A percentile compares a stretch with the other conserved stretches of the same genome.
Evolutionary conservation across 176 grass and related monocot species (phyloP).

Genomic region (Urochloa ruziziensis): DNA sequence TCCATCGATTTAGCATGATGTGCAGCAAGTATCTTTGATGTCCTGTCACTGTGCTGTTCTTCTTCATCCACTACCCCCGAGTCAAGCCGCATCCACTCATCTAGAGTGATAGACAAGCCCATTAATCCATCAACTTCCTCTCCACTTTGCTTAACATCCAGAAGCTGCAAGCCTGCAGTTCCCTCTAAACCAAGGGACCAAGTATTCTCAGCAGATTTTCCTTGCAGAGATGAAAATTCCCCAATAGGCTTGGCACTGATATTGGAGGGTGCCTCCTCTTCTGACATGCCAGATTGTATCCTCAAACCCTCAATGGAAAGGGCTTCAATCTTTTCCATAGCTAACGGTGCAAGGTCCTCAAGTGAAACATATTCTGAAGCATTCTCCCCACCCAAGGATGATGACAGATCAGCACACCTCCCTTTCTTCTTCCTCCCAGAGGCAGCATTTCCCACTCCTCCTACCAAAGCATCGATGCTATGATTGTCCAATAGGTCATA

Average conservation of each 20-base stretch:
- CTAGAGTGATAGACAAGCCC: slow-evolving; percentile 85
- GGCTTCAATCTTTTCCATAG: slow-evolving; percentile 99
- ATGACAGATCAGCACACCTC: slow-evolving; percentile 39
- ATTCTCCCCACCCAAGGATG: slow-evolving; percentile 42
- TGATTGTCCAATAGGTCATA: slow-evolving; percentile 53
- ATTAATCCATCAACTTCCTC: slow-evolving; percentile 90
- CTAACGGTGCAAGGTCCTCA: slow-evolving; percentile 92
- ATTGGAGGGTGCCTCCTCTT: slow-evolving; percentile 89
- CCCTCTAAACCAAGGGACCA: slow-evolving; percentile 82
- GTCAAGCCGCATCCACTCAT: slow-evolving; percentile 98
- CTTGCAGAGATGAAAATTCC: slow-evolving; percentile 81
- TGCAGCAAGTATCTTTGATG: slow-evolving; percentile 88
- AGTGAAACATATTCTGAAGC: slow-evolving; percentile 85
- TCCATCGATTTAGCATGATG: slow-evolving; percentile 96
- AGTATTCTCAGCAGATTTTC: slow-evolving; percentile 54
- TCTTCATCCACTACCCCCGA: slow-evolving; percentile 82
- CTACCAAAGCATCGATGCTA: slow-evolving; percentile 26
- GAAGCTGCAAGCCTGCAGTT: slow-evolving; percentile 83
- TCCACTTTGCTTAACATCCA: slow-evolving; percentile 73
- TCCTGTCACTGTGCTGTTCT: slow-evolving; percentile 71
- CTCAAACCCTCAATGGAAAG: slow-evolving; percentile 93
- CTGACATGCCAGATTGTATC: slow-evolving; percentile 96
- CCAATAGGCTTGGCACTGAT: slow-evolving; percentile 70
- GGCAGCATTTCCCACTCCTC: slow-evolving; percentile 24
- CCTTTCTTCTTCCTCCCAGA: slow-evolving; percentile 52